phyloP scores from a whole-genome alignment of 768 basidiomycete species.

The Cyathus striatus region DNA sequence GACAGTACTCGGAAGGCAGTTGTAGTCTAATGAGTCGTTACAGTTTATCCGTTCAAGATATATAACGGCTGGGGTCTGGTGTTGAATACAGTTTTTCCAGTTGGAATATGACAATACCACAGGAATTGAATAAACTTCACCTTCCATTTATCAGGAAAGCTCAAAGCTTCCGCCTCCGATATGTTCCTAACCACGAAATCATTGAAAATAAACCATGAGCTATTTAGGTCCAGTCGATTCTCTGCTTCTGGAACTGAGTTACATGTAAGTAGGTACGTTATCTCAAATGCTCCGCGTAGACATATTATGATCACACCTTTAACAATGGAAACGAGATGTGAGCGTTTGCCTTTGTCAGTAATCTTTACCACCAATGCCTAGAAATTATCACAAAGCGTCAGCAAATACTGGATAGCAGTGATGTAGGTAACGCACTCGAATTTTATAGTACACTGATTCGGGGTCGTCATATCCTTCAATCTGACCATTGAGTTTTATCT shows the following conservation, averaged over 20 bases:
- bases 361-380: conserved; percentile 85
- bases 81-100: background rate
- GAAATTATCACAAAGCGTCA: background rate
- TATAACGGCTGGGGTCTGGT: conserved; percentile 81
- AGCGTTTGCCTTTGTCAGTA: conserved; percentile 58
- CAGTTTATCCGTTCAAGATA: conserved; percentile 78
- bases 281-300: background rate
- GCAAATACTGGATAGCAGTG: background rate
- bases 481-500: conserved; percentile 54
- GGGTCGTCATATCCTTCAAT: conserved; percentile 53
- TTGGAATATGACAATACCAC: conserved; percentile 9
- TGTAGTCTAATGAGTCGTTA: conserved; percentile 54
- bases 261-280: background rate
- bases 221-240: conserved; percentile 26
- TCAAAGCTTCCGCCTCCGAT: conserved; percentile 80
- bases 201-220: conserved; percentile 93
- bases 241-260: conserved; percentile 67
- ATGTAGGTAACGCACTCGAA: conserved; percentile 50
- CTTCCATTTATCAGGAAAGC: conserved; percentile 91
- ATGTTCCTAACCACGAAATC: conserved; percentile 90
- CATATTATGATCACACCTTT: conserved; percentile 75
- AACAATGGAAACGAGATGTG: conserved; percentile 86
- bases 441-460: conserved; percentile 56
- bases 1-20: conserved; percentile 54
- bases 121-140: conserved; percentile 32